Percentiles rank a stretch among this genome's conserved stretches.
phyloP scores from a whole-genome alignment of 192 early-diverging fungal species.

The Podila epicladia region DNA sequence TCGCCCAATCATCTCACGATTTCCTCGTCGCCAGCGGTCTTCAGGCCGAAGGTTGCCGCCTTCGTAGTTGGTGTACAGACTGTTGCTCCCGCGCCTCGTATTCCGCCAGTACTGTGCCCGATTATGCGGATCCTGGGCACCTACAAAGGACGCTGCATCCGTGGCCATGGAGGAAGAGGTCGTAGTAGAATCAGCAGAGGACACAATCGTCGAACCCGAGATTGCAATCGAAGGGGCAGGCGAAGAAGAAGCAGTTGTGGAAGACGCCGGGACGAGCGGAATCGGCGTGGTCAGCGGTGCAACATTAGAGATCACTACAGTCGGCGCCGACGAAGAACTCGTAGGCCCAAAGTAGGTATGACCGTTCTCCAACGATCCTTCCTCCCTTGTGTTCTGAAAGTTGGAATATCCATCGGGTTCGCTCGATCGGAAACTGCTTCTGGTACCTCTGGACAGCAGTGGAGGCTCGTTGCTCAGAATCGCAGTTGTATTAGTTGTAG shows the following conservation, averaged over 20 bases:
- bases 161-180: background rate
- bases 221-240: background rate
- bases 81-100: conserved; percentile 13
- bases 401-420: conserved; percentile 26
- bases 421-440: conserved; percentile 26
- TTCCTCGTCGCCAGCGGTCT: conserved; percentile 36
- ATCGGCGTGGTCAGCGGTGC: background rate
- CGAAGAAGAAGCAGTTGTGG: background rate
- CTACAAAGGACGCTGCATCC: background rate
- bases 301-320: background rate
- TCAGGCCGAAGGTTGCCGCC: conserved; percentile 20
- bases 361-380: no score
- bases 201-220: background rate
- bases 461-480: conserved; percentile 1
- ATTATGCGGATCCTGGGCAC: background rate
- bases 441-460: conserved; percentile 3
- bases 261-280: no score
- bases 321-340: background rate
- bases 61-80: conserved; percentile 33
- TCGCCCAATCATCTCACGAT: conserved; percentile 35
- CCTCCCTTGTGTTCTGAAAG: conserved; percentile 1
- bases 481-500: background rate
- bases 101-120: conserved; percentile 2
- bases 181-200: background rate
- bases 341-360: background rate